These are phyloP conservation scores for Ascochyta pisi DNA, from an alignment of 2,329 filamentous ascomycete species.

Conservation along the genomic window DNA sequence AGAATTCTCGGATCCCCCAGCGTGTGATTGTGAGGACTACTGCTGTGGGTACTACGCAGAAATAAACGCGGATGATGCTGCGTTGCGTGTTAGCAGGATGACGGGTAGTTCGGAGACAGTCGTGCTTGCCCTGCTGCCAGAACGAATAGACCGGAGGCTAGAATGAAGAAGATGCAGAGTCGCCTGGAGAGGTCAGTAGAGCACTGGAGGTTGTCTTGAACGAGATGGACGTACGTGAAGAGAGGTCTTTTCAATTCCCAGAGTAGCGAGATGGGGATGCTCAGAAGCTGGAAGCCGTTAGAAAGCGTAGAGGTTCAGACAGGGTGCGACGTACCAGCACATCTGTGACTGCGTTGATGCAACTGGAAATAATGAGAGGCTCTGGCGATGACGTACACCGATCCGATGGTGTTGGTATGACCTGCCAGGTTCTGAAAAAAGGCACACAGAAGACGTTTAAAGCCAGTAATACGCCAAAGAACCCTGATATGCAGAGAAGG, in stretches of 20 bases:
- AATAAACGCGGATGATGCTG: slow-evolving; percentile 20
- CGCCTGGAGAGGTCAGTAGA: neutral
- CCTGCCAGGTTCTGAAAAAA: slow-evolving; percentile 7
- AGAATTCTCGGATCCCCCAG: slow-evolving; percentile 23
- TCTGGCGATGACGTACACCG: slow-evolving; percentile 16
- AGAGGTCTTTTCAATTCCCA: slow-evolving; percentile 22
- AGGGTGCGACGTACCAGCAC: slow-evolving; percentile 1
- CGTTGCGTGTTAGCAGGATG: neutral
- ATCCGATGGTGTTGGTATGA: slow-evolving; percentile 11
- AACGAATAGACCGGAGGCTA: slow-evolving; percentile 22
- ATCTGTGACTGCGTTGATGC: slow-evolving; percentile 21
- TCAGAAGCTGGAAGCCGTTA: slow-evolving; percentile 4
- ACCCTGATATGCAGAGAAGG: slow-evolving; percentile 14
- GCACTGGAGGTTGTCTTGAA: no score
- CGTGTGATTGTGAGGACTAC: slow-evolving; percentile 22
- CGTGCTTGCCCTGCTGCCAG: slow-evolving; percentile 15
- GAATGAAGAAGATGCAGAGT: slow-evolving; percentile 12
- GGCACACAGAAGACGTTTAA: slow-evolving; percentile 19
- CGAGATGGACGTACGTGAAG: neutral
- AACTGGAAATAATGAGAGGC: slow-evolving; percentile 20
- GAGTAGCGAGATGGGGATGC: slow-evolving; percentile 20
- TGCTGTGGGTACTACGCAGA: slow-evolving; percentile 19
- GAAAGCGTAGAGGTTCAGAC: neutral
- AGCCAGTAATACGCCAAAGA: slow-evolving; percentile 4
- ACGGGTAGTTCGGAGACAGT: neutral